These are phyloP conservation scores for Penicillium coffeae DNA, from an alignment of 495 filamentous ascomycete species.

Conservation along the genomic window DNA sequence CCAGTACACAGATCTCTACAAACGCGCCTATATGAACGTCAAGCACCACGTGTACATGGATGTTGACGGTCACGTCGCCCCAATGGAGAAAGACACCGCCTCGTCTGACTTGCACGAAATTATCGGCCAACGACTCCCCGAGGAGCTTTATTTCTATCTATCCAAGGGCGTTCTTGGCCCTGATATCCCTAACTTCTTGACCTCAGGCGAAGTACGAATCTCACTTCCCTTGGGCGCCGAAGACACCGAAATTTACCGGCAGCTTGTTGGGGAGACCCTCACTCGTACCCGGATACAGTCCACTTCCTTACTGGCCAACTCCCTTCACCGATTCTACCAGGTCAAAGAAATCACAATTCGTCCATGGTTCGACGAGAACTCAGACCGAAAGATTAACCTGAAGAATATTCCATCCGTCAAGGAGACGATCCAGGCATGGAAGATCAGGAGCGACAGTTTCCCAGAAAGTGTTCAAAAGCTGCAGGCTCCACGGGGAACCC, in stretches of 20 bases:
- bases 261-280: slow-evolving; percentile 68
- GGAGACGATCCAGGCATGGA: slow-evolving; percentile 67
- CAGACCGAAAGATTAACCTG: slow-evolving; percentile 61
- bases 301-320: slow-evolving; percentile 68
- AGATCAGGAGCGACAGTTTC: slow-evolving; percentile 53
- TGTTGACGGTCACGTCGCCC: slow-evolving; percentile 67
- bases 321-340: slow-evolving; percentile 75
- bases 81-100: slow-evolving; percentile 61
- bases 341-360: slow-evolving; percentile 69
- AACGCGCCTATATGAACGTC: slow-evolving; percentile 74
- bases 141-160: slow-evolving; percentile 90
- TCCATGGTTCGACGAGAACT: slow-evolving; percentile 80
- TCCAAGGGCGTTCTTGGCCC: slow-evolving; percentile 76
- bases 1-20: slow-evolving; percentile 79
- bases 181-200: slow-evolving; percentile 75
- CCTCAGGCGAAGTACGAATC: slow-evolving; percentile 69
- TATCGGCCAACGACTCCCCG: slow-evolving; percentile 81
- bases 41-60: slow-evolving; percentile 83
- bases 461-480: slow-evolving; percentile 41
- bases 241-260: slow-evolving; percentile 73
- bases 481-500: slow-evolving; percentile 35
- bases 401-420: slow-evolving; percentile 59
- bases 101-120: slow-evolving; percentile 84
- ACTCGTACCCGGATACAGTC: slow-evolving; percentile 69
- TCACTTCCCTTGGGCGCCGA: slow-evolving; percentile 77